Percentiles rank a stretch among this genome's conserved stretches.
Conservation (phyloP, 2,329 filamentous ascomycete genomes). For the Sporothrix sp. region DNA sequence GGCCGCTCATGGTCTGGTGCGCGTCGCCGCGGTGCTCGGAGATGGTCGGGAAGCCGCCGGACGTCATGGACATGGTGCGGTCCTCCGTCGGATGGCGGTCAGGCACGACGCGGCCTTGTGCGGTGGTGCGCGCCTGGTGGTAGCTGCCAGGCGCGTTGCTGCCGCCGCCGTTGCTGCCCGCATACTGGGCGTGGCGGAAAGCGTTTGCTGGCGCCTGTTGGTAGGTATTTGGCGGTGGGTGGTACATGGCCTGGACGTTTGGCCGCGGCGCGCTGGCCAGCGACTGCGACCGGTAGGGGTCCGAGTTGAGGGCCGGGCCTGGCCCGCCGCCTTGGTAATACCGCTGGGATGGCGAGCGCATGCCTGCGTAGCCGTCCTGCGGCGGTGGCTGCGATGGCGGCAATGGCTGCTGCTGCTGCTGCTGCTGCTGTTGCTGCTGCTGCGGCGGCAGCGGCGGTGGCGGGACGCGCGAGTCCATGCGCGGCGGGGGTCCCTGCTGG, state of each 20-base stretch:
- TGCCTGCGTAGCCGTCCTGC: slow-evolving; percentile 32
- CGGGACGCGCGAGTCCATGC: slow-evolving; percentile 50
- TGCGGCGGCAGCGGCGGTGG: slow-evolving; percentile 29
- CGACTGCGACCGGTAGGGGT: slow-evolving; percentile 86
- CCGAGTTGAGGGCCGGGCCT: slow-evolving; percentile 66
- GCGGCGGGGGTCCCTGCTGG: slow-evolving; percentile 20
- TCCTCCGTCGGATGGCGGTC: slow-evolving; percentile 69
- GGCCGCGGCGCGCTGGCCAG: slow-evolving; percentile 62
- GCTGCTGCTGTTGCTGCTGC: too few species aligned
- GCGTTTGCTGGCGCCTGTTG: slow-evolving; percentile 60
- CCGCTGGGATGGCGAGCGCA: slow-evolving; percentile 42
- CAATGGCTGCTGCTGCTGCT: too few species aligned
- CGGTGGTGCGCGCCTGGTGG: slow-evolving; percentile 64
- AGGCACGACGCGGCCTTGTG: slow-evolving; percentile 82
- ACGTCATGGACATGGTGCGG: slow-evolving; percentile 94
- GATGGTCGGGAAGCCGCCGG: slow-evolving; percentile 56
- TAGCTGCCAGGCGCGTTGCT: slow-evolving; percentile 26
- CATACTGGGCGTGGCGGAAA: slow-evolving; percentile 70
- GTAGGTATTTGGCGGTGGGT: slow-evolving; percentile 51
- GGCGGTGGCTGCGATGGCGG: slow-evolving; percentile 4
- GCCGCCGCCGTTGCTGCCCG: slow-evolving; percentile 33
- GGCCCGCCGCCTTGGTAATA: slow-evolving; percentile 54
- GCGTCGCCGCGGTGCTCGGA: slow-evolving; percentile 62
- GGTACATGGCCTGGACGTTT: slow-evolving; percentile 53
- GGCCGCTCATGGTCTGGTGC: slow-evolving; percentile 87